A percentile compares a stretch with the other conserved stretches of the same genome.
phyloP scores from a whole-genome alignment of 2,329 filamentous ascomycete genomes.

The Aspergillus phoenicis region DNA sequence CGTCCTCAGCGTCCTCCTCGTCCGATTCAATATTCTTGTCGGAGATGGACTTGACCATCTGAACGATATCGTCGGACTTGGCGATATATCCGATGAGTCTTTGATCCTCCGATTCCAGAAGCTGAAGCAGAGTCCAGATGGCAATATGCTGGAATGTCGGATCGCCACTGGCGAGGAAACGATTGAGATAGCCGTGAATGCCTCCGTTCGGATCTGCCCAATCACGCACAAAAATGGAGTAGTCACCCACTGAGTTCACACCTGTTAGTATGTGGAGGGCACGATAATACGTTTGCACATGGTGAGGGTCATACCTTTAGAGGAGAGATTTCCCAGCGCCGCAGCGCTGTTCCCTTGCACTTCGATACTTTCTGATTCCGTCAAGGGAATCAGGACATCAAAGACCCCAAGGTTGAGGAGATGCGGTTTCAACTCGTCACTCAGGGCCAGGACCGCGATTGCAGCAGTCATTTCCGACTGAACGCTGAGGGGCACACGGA shows the following conservation, averaged over 20 bases:
- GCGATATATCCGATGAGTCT: conserved; percentile 85
- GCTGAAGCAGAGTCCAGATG: conserved; percentile 94
- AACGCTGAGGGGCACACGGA: conserved; percentile 89
- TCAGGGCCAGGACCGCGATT: conserved; percentile 91
- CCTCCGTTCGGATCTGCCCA: conserved; percentile 92
- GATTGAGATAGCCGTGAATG: conserved; percentile 90
- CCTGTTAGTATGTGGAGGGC: conserved; percentile 26
- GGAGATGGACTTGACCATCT: conserved; percentile 88
- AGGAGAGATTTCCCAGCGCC: conserved; percentile 91
- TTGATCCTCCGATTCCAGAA: conserved; percentile 93
- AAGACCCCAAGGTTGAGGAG: conserved; percentile 91
- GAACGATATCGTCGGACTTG: conserved; percentile 85
- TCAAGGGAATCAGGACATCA: conserved; percentile 92
- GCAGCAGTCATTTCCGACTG: conserved; percentile 99
- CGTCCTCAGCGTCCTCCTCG: conserved; percentile 82
- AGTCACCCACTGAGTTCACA: conserved; percentile 75
- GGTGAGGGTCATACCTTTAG: conserved; percentile 70
- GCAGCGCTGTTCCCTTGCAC: conserved; percentile 98
- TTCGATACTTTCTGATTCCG: conserved; percentile 92
- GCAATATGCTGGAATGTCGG: conserved; percentile 99
- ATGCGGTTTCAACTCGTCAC: conserved; percentile 91
- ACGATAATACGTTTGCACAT: neutral
- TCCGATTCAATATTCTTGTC: conserved; percentile 87
- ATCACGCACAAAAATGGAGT: conserved; percentile 91
- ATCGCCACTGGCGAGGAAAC: conserved; percentile 91